Evolutionary conservation across 768 basidiomycete genomes (phyloP).

Genomic region (Trametes cubensis): DNA sequence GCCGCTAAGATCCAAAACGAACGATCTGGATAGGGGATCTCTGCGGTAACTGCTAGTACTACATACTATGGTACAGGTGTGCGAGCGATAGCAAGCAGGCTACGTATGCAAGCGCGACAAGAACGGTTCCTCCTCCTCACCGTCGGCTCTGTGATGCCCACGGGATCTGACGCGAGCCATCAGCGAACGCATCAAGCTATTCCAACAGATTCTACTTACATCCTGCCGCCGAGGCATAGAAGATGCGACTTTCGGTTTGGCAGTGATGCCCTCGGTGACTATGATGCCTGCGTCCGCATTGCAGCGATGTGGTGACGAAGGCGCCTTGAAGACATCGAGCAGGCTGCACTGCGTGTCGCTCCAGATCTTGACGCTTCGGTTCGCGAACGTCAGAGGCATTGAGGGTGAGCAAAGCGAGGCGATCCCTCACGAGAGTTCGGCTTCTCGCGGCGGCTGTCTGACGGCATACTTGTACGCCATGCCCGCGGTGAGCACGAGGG

Average conservation of each 20-base stretch:
- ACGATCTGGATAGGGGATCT: constrained; percentile 21
- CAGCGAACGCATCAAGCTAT: not conserved
- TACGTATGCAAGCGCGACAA: not conserved
- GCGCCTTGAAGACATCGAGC: constrained; percentile 28
- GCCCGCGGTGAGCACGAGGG: constrained; percentile 53
- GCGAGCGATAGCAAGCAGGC: not conserved
- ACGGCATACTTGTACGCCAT: constrained; percentile 50
- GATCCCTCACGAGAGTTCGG: constrained; percentile 48
- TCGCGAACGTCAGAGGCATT: not conserved
- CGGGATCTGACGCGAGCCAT: not conserved
- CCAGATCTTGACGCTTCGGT: constrained; percentile 48
- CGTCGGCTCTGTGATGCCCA: not conserved
- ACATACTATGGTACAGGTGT: constrained; percentile 13
- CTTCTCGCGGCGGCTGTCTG: constrained; percentile 42
- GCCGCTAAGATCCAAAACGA: constrained; percentile 29
- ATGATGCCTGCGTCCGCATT: not conserved
- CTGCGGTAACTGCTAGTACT: constrained; percentile 10
- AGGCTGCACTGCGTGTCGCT: constrained; percentile 44
- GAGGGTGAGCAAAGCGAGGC: not conserved
- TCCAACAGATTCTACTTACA: not conserved
- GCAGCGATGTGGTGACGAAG: constrained; percentile 2
- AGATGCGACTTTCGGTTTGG: not conserved
- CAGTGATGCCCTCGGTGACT: constrained; percentile 26
- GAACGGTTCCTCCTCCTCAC: not conserved
- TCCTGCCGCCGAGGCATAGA: not conserved